These are phyloP conservation scores for Thymus quinquecostatus DNA, from an alignment of 257 asterid species.

Conservation along the genomic window DNA sequence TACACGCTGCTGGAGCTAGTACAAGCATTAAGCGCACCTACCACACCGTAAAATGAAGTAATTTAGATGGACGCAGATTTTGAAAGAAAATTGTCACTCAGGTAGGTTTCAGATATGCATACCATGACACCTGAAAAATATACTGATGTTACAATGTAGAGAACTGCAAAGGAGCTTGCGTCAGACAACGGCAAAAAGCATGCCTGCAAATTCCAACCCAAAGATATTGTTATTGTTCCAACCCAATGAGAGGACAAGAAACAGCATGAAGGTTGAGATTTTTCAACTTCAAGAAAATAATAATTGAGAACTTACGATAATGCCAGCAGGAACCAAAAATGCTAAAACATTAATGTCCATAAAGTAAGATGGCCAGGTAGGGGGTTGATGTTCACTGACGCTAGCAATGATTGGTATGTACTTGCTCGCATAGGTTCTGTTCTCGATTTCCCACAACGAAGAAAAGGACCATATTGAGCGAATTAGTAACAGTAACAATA, in stretches of 20 bases:
- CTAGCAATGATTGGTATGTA: conserved; percentile 99
- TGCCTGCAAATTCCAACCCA: conserved; percentile 63
- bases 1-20: conserved; percentile 99
- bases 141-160: conserved; percentile 92
- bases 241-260: conserved; percentile 13
- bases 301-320: conserved; percentile 66
- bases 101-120: conserved; percentile 28
- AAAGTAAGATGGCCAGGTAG: conserved; percentile 99
- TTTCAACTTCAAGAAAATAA: conserved; percentile 8
- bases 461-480: neutral
- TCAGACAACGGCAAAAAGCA: conserved; percentile 96
- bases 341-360: conserved; percentile 98
- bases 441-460: conserved; percentile 33
- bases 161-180: conserved; percentile 96
- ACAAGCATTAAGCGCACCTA: conserved; percentile 99
- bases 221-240: neutral
- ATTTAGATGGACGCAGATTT: conserved; percentile 10
- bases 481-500: neutral
- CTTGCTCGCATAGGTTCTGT: conserved; percentile 99
- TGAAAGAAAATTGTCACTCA: conserved; percentile 1
- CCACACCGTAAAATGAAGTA: conserved; percentile 36
- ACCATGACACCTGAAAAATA: conserved; percentile 99
- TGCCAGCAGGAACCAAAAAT: conserved; percentile 98
- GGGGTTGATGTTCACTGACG: conserved; percentile 99
- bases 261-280: conserved; percentile 10